Base-by-base conservation (phyloP, 1,284 basidiomycete species). In the Sanghuangporus baumii region DNA sequence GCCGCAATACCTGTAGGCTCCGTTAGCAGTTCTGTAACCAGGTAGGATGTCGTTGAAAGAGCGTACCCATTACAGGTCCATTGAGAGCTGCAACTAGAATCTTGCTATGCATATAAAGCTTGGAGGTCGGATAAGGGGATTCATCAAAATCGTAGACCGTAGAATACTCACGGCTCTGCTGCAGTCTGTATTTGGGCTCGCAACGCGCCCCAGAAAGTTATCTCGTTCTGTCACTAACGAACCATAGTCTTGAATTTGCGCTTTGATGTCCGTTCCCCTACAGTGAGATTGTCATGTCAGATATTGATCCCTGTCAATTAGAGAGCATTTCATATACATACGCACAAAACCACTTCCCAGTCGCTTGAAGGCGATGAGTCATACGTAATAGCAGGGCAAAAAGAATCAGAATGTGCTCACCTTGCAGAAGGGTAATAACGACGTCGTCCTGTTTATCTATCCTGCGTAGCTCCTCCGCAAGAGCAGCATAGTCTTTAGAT, bases 261-360 rank as follows among this genome's bases (percentile, higher is more conserved):
- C 68, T 65, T 78, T 81, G 3, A 87, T 82, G 69, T 85, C 75
- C 8, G 85, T 85, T 1, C 85, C 85, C 16, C 82, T 37, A 38
- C 2, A 9, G 36, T 6, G 36, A 26, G 7, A 41, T 55, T 3
- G 54, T 34, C 18, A 64, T 40, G 1, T 56, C 41, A 5, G 18
- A 37, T n/a, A 47, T 38, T 59, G 40, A 20, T 51, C 56, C 48
- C 36, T 23, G 37, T 20, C 2, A 26, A 36, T 41, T 12, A 9
- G 12, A 16, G 40, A 20, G 43, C 16, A 16, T 20, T 23, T 26
- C 48, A 23, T 23, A 51, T 16, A 73, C 85, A 70, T 70, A 89
- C 87, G 87, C 81, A 74, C 85, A 89, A 71, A 89, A 89, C 85
- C 85, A 89, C 62, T 76, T 81, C 1, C 87, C 87, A 41, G 76